Percentiles rank a stretch among this genome's conserved stretches.
Conservation (phyloP, 768 basidiomycete species). For the Coprinopsis marcescibilis region DNA sequence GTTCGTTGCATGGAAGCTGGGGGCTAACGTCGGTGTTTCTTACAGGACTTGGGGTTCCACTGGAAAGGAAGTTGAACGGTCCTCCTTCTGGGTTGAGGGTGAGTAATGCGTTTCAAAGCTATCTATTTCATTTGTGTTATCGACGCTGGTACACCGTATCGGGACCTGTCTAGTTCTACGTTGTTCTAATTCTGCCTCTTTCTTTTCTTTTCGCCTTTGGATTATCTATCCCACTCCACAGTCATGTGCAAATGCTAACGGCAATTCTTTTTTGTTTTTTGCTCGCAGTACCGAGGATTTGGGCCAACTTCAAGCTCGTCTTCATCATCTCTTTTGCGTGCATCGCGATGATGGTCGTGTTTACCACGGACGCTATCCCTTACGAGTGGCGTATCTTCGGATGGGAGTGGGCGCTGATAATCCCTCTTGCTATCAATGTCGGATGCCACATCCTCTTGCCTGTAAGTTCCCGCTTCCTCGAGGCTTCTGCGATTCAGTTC, state of each 20-base stretch:
- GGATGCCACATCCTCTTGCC: constrained; percentile 71
- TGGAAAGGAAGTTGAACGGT: constrained; percentile 78
- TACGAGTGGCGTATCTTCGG: constrained; percentile 62
- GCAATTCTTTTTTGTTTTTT: neutral
- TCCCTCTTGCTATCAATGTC: constrained; percentile 65
- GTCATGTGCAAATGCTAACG: neutral
- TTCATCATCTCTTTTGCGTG: constrained; percentile 56
- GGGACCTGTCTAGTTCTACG: neutral
- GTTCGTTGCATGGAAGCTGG: constrained; percentile 1
- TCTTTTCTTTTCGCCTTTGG: neutral
- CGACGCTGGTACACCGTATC: neutral
- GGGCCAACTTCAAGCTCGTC: constrained; percentile 73
- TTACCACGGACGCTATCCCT: constrained; percentile 52
- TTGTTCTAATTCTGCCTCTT: neutral
- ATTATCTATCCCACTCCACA: neutral
- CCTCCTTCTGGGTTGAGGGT: constrained; percentile 84
- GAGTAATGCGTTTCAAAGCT: constrained; percentile 1
- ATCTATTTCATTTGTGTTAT: neutral
- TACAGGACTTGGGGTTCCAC: constrained; percentile 51
- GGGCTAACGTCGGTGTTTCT: constrained; percentile 7
- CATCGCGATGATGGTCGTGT: constrained; percentile 58
- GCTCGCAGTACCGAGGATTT: constrained; percentile 62
- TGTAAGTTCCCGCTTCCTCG: constrained; percentile 32
- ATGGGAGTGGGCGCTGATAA: constrained; percentile 61
- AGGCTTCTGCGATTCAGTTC: constrained; percentile 5